Evolutionary conservation across 805 yeast genomes (phyloP), one percentile per base, ranked within the genome.

Genomic region (Starmerella kuoi): DNA sequence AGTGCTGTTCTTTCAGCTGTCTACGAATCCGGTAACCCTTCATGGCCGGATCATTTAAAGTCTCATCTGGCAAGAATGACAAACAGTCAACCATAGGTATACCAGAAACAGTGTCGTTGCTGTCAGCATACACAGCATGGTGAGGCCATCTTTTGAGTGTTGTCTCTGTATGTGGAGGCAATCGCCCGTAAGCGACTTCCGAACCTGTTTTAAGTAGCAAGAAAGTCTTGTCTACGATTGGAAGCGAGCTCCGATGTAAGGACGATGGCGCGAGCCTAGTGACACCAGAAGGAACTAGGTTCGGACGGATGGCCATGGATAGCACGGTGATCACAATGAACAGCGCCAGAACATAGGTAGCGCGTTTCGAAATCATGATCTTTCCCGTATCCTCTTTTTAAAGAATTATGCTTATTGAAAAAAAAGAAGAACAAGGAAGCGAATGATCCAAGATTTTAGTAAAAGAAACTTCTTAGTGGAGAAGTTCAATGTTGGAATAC

Each of bases 191-290:
- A 35, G 57, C 49, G 3, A 55, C 61, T 3, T 59, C 54, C 7
- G 56, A 54, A 8, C 66, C 65, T 1, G 65, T 61, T 41, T 62
- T 63, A 38, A 63, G 47, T 56, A 63, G 55, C 31, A 64, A 40
- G 31, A 57, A 61, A 3, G 59, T 44, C 14, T 52, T 45, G 20
- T 49, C 25, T 0, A 40, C 45, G 6, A 27, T 31, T 6, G 26
- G 9, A 9, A 9, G 18, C 11, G 33, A 14, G 33, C 33, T 30
- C 18, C 33, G 33, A n/a, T n/a, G 8, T 9, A 15, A 30, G 9
- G 33, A n/a, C 19, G 8, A 8, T 9, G 33, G 33, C 9, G 33
- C 18, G 19, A 9, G 18, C 18, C 18, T 15, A 7, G 33, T 9
- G 19, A 30, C 33, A 7, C 8, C 18, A 9, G 11, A 7, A 9